Evolutionary conservation across 768 basidiomycete species (phyloP).

Genomic region (Basidioascus undulatus): DNA sequence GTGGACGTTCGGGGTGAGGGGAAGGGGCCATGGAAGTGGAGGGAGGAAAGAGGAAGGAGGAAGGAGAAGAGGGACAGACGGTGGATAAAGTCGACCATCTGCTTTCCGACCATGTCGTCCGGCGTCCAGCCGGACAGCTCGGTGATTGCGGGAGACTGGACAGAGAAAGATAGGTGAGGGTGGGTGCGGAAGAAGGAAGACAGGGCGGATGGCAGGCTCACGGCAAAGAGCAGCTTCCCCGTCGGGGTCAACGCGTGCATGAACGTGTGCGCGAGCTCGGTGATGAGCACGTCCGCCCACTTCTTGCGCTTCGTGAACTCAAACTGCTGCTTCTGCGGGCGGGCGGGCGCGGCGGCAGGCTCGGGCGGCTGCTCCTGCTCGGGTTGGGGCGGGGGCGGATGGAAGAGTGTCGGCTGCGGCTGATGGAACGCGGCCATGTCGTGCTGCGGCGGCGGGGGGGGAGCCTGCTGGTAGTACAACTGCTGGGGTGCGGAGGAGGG

Average conservation of each 20-base stretch:
- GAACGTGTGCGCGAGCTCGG: slow-evolving; percentile 50
- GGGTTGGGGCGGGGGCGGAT: too few species aligned
- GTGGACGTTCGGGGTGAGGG: slow-evolving; percentile 29
- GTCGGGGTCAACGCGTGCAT: slow-evolving; percentile 40
- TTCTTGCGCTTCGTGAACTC: slow-evolving; percentile 72
- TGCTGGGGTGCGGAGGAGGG: too few species aligned
- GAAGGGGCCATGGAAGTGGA: slow-evolving; percentile 29
- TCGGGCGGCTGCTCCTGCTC: too few species aligned
- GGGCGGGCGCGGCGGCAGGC: too few species aligned
- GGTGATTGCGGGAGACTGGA: slow-evolving; percentile 32
- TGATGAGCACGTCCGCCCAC: slow-evolving; percentile 58
- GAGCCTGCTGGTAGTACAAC: too few species aligned
- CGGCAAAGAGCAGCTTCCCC: slow-evolving; percentile 43
- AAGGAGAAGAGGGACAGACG: slow-evolving; percentile 21
- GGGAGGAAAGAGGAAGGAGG: not conserved
- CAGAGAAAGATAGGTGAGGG: too few species aligned
- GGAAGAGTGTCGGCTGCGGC: too few species aligned
- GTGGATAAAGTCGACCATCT: slow-evolving; percentile 39
- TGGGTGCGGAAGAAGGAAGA: too few species aligned
- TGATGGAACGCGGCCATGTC: too few species aligned
- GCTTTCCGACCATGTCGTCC: slow-evolving; percentile 41
- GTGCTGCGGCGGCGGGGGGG: too few species aligned
- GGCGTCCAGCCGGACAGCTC: slow-evolving; percentile 59
- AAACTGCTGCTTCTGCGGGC: too few species aligned
- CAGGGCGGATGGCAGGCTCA: too few species aligned